A percentile compares a stretch with the other conserved stretches of the same genome.
These are phyloP conservation scores for Apophysomyces sp. DNA, from an alignment of 371 early-diverging fungal genomes.

Conservation along the genomic window DNA sequence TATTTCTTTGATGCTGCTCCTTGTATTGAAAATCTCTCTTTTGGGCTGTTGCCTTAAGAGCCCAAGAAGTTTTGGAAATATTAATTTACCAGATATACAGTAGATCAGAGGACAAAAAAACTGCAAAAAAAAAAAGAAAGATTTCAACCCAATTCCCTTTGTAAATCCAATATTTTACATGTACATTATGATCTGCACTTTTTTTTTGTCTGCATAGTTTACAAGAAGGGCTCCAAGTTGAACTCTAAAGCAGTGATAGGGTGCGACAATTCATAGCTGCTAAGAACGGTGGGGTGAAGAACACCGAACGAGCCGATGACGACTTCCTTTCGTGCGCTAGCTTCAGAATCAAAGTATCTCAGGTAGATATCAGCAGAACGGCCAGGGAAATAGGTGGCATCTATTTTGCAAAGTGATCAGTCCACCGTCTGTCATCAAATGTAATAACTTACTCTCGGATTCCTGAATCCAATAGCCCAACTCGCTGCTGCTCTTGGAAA, in stretches of 20 bases:
- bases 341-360: slow-evolving; percentile 42
- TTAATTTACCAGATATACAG: no score
- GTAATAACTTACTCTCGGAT: slow-evolving; percentile 55
- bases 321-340: slow-evolving; percentile 47
- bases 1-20: no score
- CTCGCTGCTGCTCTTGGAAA: slow-evolving; percentile 36
- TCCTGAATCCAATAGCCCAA: slow-evolving; percentile 86
- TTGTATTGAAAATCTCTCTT: no score
- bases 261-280: slow-evolving; percentile 81
- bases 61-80: no score
- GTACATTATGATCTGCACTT: neutral
- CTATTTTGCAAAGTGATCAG: slow-evolving; percentile 23
- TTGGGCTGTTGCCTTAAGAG: no score
- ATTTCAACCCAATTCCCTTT: no score
- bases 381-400: slow-evolving; percentile 90
- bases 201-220: slow-evolving; percentile 21
- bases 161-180: neutral
- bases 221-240: slow-evolving; percentile 95
- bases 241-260: slow-evolving; percentile 94
- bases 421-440: neutral
- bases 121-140: neutral
- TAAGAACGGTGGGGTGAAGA: slow-evolving; percentile 90
- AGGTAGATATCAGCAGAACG: slow-evolving; percentile 85
- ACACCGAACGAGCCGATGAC: slow-evolving; percentile 90
- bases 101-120: neutral